A percentile compares a stretch with the other conserved stretches of the same genome.
Conservation (phyloP, 768 basidiomycete species). For the Lactarius vividus region DNA sequence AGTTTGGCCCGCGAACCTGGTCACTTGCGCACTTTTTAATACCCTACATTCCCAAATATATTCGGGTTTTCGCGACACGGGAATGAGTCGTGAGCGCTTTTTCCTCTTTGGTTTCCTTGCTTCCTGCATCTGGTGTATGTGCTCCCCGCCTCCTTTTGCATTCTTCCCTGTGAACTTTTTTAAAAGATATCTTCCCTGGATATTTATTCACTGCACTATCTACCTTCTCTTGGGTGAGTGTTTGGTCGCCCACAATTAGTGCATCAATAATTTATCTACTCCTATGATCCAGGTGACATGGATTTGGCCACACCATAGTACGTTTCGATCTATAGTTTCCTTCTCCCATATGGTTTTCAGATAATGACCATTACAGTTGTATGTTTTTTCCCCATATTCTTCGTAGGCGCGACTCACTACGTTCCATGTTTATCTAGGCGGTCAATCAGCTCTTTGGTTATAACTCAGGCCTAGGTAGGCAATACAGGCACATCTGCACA, state of each 20-base stretch:
- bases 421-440: constrained; percentile 25
- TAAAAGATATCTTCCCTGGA: constrained; percentile 27
- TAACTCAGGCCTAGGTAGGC: constrained; percentile 26
- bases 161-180: constrained; percentile 30
- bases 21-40: constrained; percentile 73
- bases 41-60: constrained; percentile 71
- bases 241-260: background rate
- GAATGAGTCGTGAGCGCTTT: constrained; percentile 73
- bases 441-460: constrained; percentile 58
- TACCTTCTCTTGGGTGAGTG: constrained; percentile 28
- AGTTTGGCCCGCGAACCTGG: constrained; percentile 75
- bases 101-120: constrained; percentile 62
- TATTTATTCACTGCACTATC: constrained; percentile 29
- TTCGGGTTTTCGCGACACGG: constrained; percentile 58
- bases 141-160: background rate
- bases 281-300: constrained; percentile 25
- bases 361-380: constrained; percentile 24
- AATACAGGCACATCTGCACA: background rate
- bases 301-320: constrained; percentile 28
- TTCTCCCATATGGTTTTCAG: background rate
- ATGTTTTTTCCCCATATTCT: constrained; percentile 10
- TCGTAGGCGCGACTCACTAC: background rate
- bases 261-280: background rate
- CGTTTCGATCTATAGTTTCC: background rate
- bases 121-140: constrained; percentile 48